phyloP scores from a whole-genome alignment of 1,284 basidiomycete genomes.

The Fomitopsis pinicola region DNA sequence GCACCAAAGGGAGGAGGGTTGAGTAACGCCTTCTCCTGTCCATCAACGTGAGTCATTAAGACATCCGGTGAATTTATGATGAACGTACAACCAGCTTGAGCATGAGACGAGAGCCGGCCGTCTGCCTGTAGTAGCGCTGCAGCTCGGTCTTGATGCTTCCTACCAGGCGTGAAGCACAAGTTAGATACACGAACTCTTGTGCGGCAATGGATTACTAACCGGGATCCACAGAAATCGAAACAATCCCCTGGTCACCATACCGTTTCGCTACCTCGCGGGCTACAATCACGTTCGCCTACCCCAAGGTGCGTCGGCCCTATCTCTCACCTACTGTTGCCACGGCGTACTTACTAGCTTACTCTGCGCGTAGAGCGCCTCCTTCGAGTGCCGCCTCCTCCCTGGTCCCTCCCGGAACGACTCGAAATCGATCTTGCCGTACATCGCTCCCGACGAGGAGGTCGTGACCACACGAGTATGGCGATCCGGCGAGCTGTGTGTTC shows the following conservation, averaged over 20 bases:
- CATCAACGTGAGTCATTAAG: background rate
- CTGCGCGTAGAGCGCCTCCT: conserved; percentile 2
- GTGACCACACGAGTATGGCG: conserved; percentile 13
- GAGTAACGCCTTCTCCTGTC: conserved; percentile 12
- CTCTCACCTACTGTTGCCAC: background rate
- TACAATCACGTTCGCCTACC: background rate
- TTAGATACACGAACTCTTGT: no score
- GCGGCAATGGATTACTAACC: background rate
- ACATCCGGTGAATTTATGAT: background rate
- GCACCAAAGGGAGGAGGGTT: conserved; percentile 30
- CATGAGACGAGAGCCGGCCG: conserved; percentile 9
- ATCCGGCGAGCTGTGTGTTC: conserved; percentile 12
- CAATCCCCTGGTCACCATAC: conserved; percentile 1
- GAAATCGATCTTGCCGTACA: background rate
- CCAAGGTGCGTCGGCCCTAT: background rate
- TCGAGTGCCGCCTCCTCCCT: background rate
- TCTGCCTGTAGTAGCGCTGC: conserved; percentile 11
- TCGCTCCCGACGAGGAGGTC: conserved; percentile 12
- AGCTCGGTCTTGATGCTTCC: conserved; percentile 29
- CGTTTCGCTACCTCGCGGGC: background rate
- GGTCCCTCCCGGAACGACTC: background rate
- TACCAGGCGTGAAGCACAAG: background rate
- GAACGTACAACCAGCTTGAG: conserved; percentile 8
- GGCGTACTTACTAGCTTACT: background rate
- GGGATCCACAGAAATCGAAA: background rate